Base-by-base conservation (phyloP, 2,329 filamentous ascomycete species). In the Penicillium sp. region DNA sequence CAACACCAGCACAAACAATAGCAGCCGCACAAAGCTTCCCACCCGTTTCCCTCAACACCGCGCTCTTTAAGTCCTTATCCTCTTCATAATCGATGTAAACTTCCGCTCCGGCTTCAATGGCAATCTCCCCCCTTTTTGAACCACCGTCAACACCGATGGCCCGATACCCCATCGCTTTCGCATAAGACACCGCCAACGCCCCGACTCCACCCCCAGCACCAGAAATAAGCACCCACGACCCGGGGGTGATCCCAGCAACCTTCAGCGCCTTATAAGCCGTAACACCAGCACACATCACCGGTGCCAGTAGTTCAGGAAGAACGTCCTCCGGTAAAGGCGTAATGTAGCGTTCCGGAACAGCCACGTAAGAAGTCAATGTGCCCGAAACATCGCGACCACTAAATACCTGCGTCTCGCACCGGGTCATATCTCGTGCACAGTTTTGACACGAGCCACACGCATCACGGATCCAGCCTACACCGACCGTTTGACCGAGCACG, bases 231-330 rank as follows among this genome's bases (percentile, higher is more conserved):
- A 96, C 86, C 39, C 82, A 88, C 75, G 96, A 87, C 31, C 92
- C 91, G 2, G 92, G 86, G 54, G 83, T 81, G 27, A 83, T 88
- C 39, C 85, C 87, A 0, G 90, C 92, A 77, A 95, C 91, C 80
- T 96, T 96, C 59, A 96, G 75, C n/a, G 89, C 91, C 80, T 92
- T 93, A 84, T 96, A 96, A 62, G 93, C 91, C 16, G 91, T 95
- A 76, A 95, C 87, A 72, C 91, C 91, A 45, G 90, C 91, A 76
- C 91, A 96, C 33, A 96, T 84, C 55, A 96, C 84, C 14, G 92
- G 92, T 1, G 91, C 85, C 57, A 96, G 83, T 51, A 86, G 86
- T 70, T 93, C 92, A 45, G 96, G 86, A 58, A 86, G 81, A 61
- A 50, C 48, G 16, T 26, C 13, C 21, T 42, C 21, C 11, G 48